phyloP scores from a whole-genome alignment of 768 basidiomycete species.

The Lactarius hengduanensis region DNA sequence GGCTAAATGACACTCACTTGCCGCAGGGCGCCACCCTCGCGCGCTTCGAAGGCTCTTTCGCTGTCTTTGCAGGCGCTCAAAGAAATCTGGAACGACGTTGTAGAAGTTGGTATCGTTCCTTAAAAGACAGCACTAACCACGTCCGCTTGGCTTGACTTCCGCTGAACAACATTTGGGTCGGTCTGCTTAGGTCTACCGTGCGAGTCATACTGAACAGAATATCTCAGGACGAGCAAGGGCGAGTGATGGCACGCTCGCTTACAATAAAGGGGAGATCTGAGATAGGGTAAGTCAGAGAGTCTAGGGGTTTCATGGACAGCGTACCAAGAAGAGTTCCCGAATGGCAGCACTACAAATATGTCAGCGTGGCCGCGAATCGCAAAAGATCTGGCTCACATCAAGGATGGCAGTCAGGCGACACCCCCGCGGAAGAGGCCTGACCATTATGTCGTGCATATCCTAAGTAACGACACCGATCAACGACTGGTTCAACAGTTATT shows the following conservation, averaged over 20 bases:
- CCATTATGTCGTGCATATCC: constrained; percentile 3
- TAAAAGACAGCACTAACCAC: constrained; percentile 8
- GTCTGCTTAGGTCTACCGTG: not conserved
- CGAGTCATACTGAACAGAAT: not conserved
- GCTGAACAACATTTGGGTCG: too few relatives aligned
- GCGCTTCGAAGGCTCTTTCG: not conserved
- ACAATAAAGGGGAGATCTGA: constrained; percentile 13
- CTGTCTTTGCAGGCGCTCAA: not conserved
- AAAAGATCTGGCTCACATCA: constrained; percentile 2
- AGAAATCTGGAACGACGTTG: not conserved
- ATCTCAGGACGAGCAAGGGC: not conserved
- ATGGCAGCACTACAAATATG: constrained; percentile 1
- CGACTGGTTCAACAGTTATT: too few relatives aligned
- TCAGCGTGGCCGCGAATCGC: not conserved
- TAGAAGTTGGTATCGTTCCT: too few relatives aligned
- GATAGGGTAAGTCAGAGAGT: not conserved
- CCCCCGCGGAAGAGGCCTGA: not conserved
- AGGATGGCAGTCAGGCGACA: constrained; percentile 19
- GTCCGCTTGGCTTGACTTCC: not conserved
- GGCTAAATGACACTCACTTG: not conserved
- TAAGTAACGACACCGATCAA: not conserved
- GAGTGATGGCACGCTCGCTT: not conserved
- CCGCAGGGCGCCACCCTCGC: constrained; percentile 1
- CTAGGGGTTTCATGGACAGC: not conserved
- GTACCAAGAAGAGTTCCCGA: constrained; percentile 10